Percentiles rank a stretch among this genome's conserved stretches.
These are phyloP conservation scores for Populus simonii DNA, from an alignment of 345 rosid genomes.

Conservation along the genomic window DNA sequence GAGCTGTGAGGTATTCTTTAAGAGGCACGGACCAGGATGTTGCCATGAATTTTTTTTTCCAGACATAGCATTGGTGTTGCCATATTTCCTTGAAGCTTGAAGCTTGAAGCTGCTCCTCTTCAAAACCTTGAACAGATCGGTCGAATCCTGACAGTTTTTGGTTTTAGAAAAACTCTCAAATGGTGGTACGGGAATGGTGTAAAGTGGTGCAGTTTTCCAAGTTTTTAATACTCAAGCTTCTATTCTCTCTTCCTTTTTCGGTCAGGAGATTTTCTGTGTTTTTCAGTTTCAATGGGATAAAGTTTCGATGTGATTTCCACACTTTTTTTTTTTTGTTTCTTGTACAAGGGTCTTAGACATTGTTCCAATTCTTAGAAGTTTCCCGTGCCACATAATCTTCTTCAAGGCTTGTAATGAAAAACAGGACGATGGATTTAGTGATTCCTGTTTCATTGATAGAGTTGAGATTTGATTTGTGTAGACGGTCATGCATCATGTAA, in stretches of 20 bases:
- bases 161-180: slow-evolving; percentile 2
- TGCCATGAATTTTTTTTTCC: slow-evolving; percentile 21
- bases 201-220: slow-evolving; percentile 22
- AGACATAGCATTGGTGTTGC: slow-evolving; percentile 19
- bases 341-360: slow-evolving; percentile 11
- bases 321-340: slow-evolving; percentile 3
- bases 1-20: slow-evolving; percentile 17
- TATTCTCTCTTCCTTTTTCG: background rate
- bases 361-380: background rate
- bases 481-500: slow-evolving; percentile 7
- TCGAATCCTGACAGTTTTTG: slow-evolving; percentile 5
- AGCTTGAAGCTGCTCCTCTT: slow-evolving; percentile 23
- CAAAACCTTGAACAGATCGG: background rate
- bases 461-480: slow-evolving; percentile 4
- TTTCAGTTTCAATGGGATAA: slow-evolving; percentile 4
- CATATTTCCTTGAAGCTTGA: slow-evolving; percentile 21
- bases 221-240: slow-evolving; percentile 4
- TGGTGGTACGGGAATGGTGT: slow-evolving; percentile 21
- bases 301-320: slow-evolving; percentile 13
- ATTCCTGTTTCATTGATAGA: background rate
- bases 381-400: background rate
- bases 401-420: slow-evolving; percentile 2
- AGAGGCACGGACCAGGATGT: slow-evolving; percentile 21
- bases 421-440: slow-evolving; percentile 4
- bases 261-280: background rate